phyloP scores from a whole-genome alignment of 257 asterid species.

The Nicotiana paniculata region DNA sequence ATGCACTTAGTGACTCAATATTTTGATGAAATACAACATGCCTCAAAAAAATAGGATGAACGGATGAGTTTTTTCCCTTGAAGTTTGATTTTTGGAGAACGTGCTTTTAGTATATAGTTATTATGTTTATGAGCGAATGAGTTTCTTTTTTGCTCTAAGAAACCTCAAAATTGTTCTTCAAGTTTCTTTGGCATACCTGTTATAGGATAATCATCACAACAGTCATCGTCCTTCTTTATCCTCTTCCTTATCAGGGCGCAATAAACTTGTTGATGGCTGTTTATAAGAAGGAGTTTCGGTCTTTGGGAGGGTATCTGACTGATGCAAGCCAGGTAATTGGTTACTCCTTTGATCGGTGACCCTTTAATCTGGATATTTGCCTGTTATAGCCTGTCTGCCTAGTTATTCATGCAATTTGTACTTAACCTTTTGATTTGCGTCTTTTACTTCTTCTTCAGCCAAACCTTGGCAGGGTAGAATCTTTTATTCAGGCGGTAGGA shows the following conservation, averaged over 20 bases:
- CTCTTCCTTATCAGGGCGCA: constrained; percentile 34
- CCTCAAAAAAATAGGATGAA: not conserved
- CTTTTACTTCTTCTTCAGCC: constrained; percentile 48
- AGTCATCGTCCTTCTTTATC: not conserved
- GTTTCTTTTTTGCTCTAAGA: not conserved
- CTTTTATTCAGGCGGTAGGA: constrained; percentile 41
- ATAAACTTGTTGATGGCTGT: constrained; percentile 47
- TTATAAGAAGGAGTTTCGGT: constrained; percentile 42
- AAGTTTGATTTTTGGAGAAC: not conserved
- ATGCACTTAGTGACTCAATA: not conserved
- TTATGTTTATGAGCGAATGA: not conserved
- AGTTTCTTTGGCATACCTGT: not conserved
- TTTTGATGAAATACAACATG: not conserved
- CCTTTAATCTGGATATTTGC: not conserved
- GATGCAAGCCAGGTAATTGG: constrained; percentile 38
- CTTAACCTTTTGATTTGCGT: constrained; percentile 1
- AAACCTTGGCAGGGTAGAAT: constrained; percentile 55
- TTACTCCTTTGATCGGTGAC: not conserved
- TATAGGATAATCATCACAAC: not conserved
- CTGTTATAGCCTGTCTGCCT: not conserved
- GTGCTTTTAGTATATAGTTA: not conserved
- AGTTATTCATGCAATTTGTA: not conserved
- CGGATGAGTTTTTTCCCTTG: not conserved
- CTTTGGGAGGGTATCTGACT: constrained; percentile 55
- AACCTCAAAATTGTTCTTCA: not conserved